Evolutionary conservation across 352 stramenopile genomes (phyloP), one percentile per base, ranked within the genome.

Genomic region (Hyaloperonospora arabidopsidis): DNA sequence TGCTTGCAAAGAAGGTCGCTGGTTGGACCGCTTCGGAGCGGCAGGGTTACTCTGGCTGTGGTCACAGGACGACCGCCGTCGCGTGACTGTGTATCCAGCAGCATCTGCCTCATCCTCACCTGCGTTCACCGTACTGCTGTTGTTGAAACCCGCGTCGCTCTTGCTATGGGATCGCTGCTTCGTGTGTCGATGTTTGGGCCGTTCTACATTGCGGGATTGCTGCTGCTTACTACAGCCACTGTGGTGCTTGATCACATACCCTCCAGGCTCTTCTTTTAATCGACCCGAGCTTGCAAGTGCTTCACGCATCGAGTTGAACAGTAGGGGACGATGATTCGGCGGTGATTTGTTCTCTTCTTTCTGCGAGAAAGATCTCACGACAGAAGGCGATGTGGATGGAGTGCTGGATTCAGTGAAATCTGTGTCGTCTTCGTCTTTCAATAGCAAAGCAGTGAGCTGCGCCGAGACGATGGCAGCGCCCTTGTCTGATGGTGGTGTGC

Each of bases 41-140:
- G 19, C 23, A 36, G 29, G 59, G 25, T 32, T 34, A 36, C 38
- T 41, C 34, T 25, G 21, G 18, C 49, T 63, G 39, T 64, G 57
- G 35, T 68, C 64, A 34, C 57, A 71, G 25, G 60, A 61, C 43
- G 56, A 58, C 18, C 71, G 68, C 13, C 65, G 69, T 2, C 70
- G 70, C n/a, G 81, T 72, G 28, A 84, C 66, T 2, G 74, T 81
- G 57, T 84, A 84, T 18, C 74, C 74, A 1, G 74, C 74, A 13
- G 71, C 68, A 22, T 84, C 74, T 14, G 69, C 41, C 28, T 70
- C 45, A 25, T 66, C 45, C 7, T 62, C 40, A 8, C 25, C 12
- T 47, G 53, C 18, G 35, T 35, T 17, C 52, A 39, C 17, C 40
- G 49, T 15, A 40, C 13, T 32, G 25, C 25, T 32, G 25, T 11